Base-by-base conservation (phyloP, 2,329 filamentous ascomycete species). In the Penicillium concentricum region DNA sequence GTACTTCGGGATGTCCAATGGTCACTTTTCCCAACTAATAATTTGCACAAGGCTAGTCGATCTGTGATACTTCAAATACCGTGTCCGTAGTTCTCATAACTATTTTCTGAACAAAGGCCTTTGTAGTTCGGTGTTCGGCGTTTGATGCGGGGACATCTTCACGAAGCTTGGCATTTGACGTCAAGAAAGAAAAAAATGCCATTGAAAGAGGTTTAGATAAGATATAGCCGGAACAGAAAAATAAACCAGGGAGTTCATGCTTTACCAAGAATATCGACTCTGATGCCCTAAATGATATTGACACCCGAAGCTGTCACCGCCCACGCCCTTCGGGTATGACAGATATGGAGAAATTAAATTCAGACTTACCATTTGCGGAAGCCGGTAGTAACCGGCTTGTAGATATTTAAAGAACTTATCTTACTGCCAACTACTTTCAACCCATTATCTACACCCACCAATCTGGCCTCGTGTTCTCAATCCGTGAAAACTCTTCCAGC, bases 101-200 rank as follows among this genome's bases (percentile, higher is more conserved):
- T 5, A 3, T 18, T 5, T 5, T 22, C 20, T 22, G 12, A n/a
- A 39, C 24, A 3, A 26, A 4, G 24, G 24, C n/a, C 9, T 18
- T 4, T 32, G 38, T 51, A 44, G 44, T 54, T 54, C 47, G 44
- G 32, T 52, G 37, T 41, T 50, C 22, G 49, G 43, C 28, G 8
- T 41, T 41, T 41, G 38, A 35, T 37, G 51, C 8, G 43, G 51
- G 13, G 43, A 41, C 22, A 46, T 46, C 26, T 34, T 24, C 13
- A 30, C 42, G 18, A 46, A 28, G 5, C 39, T 46, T 45, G 51
- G 37, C 20, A 44, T 13, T 28, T 32, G 37, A 39, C 12, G n/a
- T 20, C n/a, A 20, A 20, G n/a, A 13, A 12, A 38, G 18, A 6
- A 18, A n/a, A 16, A 16, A 26, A n/a, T n/a, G n/a, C n/a, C n/a